Percentiles rank a stretch among this genome's conserved stretches.
phyloP scores from a whole-genome alignment of 2,329 filamentous ascomycete species.

The Aspergillus ruber region DNA sequence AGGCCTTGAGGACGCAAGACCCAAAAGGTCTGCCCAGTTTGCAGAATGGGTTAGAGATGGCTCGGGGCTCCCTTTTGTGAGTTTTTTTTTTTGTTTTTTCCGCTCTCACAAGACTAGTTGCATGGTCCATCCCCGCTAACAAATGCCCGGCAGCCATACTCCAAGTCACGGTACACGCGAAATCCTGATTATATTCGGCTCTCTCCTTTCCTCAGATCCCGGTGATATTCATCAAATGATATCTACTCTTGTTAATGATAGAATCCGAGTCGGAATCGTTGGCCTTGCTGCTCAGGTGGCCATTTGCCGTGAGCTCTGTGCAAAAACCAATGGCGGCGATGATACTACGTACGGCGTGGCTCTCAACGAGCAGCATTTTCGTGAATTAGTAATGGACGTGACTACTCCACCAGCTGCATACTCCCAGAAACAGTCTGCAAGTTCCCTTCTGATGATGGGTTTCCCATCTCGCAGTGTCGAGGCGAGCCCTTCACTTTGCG shows the following conservation, averaged over 20 bases:
- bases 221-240: conserved; percentile 94
- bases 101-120: neutral
- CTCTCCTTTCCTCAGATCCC: conserved; percentile 82
- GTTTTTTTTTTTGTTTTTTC: conserved; percentile 25
- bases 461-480: conserved; percentile 84
- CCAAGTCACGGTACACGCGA: conserved; percentile 91
- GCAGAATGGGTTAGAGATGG: conserved; percentile 95
- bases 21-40: conserved; percentile 71
- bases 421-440: conserved; percentile 46
- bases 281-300: conserved; percentile 87
- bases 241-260: conserved; percentile 66
- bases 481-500: conserved; percentile 68
- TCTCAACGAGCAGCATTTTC: conserved; percentile 79
- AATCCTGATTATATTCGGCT: conserved; percentile 85
- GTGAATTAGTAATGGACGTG: conserved; percentile 77
- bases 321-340: conserved; percentile 78
- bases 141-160: conserved; percentile 57
- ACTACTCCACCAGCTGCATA: conserved; percentile 86
- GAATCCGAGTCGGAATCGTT: conserved; percentile 81
- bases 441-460: conserved; percentile 85
- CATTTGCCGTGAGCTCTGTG: conserved; percentile 83
- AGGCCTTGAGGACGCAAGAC: conserved; percentile 59
- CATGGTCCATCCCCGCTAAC: neutral
- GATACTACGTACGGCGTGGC: conserved; percentile 68
- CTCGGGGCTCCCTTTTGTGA: conserved; percentile 79